Evolutionary conservation across 2,329 filamentous ascomycete species (phyloP).

Genomic region (Diplodia corticola): DNA sequence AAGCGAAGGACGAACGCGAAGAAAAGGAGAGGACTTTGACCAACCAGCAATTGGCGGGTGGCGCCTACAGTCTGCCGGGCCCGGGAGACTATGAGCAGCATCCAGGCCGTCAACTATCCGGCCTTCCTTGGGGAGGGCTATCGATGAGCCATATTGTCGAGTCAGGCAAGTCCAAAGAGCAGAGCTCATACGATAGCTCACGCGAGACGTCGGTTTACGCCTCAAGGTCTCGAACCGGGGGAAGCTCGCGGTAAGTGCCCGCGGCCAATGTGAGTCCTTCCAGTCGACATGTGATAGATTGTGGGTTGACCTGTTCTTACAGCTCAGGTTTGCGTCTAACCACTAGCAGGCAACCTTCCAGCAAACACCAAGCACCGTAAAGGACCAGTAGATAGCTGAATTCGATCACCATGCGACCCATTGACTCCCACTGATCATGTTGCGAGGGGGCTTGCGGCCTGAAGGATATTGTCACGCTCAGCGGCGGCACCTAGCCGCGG

Average conservation of each 20-base stretch:
- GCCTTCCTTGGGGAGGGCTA: constrained; percentile 71
- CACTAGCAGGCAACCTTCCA: too few relatives aligned
- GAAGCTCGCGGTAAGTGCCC: constrained; percentile 40
- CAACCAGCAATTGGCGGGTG: constrained; percentile 64
- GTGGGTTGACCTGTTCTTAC: constrained; percentile 30
- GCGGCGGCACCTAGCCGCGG: not conserved
- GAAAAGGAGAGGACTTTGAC: constrained; percentile 62
- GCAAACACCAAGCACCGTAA: too few relatives aligned
- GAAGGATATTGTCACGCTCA: constrained; percentile 29
- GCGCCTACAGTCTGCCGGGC: constrained; percentile 63
- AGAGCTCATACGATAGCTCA: constrained; percentile 44
- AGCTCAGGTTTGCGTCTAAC: constrained; percentile 43
- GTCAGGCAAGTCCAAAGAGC: constrained; percentile 47
- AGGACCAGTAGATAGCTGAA: too few relatives aligned
- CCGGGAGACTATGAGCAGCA: constrained; percentile 54
- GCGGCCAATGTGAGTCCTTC: constrained; percentile 31
- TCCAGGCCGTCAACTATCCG: constrained; percentile 56
- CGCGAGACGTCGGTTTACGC: constrained; percentile 43
- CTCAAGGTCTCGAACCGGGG: constrained; percentile 39
- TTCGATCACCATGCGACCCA: too few relatives aligned
- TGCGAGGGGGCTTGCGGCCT: constrained; percentile 39
- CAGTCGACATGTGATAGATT: not conserved
- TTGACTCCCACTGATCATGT: too few relatives aligned
- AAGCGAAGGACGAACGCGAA: constrained; percentile 67
- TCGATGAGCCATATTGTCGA: constrained; percentile 58